Evolutionary conservation across 1,139 yeast genomes (phyloP).

Genomic region (Nakaseomyces uthaithaninus): DNA sequence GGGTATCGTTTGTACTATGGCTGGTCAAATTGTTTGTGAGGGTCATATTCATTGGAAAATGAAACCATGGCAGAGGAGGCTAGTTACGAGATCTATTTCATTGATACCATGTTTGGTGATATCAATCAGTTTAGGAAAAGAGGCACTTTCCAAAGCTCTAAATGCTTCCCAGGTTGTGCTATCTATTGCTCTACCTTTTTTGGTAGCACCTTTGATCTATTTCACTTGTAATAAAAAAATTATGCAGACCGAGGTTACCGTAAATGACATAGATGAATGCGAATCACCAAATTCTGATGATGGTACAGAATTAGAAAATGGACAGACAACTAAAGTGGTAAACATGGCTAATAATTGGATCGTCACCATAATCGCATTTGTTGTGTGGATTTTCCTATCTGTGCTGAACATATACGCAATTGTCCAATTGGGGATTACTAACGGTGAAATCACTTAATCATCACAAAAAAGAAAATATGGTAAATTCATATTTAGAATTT

Average conservation of each 20-base stretch:
- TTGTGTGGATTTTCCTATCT: constrained; percentile 58
- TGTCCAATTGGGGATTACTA: constrained; percentile 38
- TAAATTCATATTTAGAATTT: no score
- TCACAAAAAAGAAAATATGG: no score
- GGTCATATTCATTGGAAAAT: constrained; percentile 73
- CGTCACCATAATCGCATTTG: constrained; percentile 39
- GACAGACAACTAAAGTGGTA: constrained; percentile 29
- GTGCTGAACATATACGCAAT: constrained; percentile 63
- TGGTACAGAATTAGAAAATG: constrained; percentile 12
- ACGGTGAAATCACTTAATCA: constrained; percentile 20
- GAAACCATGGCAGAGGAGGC: constrained; percentile 68
- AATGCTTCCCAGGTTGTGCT: constrained; percentile 72
- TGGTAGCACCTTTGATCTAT: constrained; percentile 70
- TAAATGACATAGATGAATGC: constrained; percentile 17
- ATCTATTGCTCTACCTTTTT: constrained; percentile 62
- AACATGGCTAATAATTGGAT: constrained; percentile 59
- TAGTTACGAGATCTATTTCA: constrained; percentile 62
- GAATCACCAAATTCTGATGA: constrained; percentile 2
- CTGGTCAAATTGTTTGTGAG: constrained; percentile 79
- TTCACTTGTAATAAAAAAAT: constrained; percentile 57
- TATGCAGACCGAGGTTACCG: constrained; percentile 45
- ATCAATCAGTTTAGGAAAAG: constrained; percentile 51
- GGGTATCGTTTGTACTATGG: constrained; percentile 79
- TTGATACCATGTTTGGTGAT: constrained; percentile 59
- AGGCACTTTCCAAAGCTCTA: constrained; percentile 55